Conservation (phyloP, 129 eudicot species). For the Silybum marianum region DNA sequence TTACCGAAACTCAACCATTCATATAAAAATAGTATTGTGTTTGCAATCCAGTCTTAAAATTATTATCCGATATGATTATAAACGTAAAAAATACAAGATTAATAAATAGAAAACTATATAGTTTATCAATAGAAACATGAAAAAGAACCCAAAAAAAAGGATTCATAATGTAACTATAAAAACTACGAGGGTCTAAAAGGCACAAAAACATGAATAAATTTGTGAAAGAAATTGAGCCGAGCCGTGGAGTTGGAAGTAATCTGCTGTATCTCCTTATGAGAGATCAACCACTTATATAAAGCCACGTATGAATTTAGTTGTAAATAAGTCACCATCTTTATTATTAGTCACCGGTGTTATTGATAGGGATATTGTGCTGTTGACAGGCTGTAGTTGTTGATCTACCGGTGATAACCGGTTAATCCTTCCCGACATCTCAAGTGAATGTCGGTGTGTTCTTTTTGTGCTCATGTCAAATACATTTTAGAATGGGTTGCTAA, state of each 20-base stretch:
- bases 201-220: not conserved
- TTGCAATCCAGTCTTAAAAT: too few species aligned
- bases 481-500: too few species aligned
- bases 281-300: not conserved
- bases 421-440: not conserved
- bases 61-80: too few species aligned
- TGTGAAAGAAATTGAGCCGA: not conserved
- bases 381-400: not conserved
- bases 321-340: not conserved
- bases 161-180: not conserved
- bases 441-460: not conserved
- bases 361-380: not conserved
- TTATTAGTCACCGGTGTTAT: not conserved
- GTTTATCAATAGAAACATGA: too few species aligned
- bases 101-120: not conserved
- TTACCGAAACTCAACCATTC: too few species aligned
- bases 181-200: not conserved
- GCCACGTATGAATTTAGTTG: not conserved
- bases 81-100: too few species aligned
- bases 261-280: not conserved
- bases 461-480: not conserved
- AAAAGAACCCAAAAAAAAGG: too few species aligned
- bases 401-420: not conserved
- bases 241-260: not conserved
- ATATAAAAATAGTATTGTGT: too few species aligned